Percentiles rank a stretch among this genome's conserved stretches.
These are phyloP conservation scores for Tetradesmus obliquus DNA, from an alignment of 139 green algal species.

Conservation along the genomic window DNA sequence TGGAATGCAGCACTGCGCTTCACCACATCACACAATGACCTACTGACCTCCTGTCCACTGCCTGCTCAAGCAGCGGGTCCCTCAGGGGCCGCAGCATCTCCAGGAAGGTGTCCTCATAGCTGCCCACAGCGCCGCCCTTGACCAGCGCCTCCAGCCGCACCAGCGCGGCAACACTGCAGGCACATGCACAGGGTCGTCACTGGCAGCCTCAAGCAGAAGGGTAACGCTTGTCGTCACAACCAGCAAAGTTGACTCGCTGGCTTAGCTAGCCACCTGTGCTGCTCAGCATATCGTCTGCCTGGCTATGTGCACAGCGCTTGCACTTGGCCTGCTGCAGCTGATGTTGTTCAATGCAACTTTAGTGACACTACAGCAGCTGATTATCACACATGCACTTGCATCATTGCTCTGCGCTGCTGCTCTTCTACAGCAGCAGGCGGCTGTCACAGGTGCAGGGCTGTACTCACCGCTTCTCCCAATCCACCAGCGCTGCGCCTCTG, in stretches of 20 bases:
- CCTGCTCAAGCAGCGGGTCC: slow-evolving; percentile 44
- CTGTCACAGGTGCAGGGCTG: background rate
- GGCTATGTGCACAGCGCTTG: background rate
- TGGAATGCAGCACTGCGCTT: background rate
- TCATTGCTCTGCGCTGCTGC: background rate
- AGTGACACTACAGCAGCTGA: too few relatives aligned
- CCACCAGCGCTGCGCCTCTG: slow-evolving; percentile 28
- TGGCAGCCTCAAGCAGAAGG: background rate
- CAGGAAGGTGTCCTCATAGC: slow-evolving; percentile 52
- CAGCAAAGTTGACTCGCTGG: too few relatives aligned
- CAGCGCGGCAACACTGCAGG: slow-evolving; percentile 66
- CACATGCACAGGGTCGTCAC: background rate
- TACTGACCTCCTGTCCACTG: slow-evolving; percentile 11
- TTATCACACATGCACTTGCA: too few relatives aligned
- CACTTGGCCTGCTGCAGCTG: background rate
- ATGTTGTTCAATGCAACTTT: background rate
- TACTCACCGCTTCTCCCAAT: slow-evolving; percentile 59
- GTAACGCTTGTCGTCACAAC: background rate
- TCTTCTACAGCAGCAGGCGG: background rate
- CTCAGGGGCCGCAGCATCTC: slow-evolving; percentile 54
- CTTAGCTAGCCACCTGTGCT: too few relatives aligned
- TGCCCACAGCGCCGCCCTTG: slow-evolving; percentile 61
- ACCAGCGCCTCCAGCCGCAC: slow-evolving; percentile 78
- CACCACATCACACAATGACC: background rate
- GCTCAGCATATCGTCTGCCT: too few relatives aligned